Percentiles rank a stretch among this genome's conserved stretches.
Evolutionary conservation across 1,284 basidiomycete genomes (phyloP).

Genomic region (Testicularia cyperi): DNA sequence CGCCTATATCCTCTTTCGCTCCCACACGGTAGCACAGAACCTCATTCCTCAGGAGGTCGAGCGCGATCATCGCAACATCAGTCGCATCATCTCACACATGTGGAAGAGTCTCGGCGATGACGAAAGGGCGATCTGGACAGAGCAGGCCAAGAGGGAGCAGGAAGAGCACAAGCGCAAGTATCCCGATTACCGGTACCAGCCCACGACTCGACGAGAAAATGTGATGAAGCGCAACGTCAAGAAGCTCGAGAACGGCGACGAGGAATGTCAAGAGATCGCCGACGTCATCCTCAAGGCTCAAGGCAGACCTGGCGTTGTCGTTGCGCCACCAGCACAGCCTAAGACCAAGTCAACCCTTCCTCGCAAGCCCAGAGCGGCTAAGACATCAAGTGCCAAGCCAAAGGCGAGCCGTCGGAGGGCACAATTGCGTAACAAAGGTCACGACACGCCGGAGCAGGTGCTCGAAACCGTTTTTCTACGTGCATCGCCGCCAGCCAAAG

Average conservation of each 20-base stretch:
- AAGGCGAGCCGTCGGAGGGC: not conserved
- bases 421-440: not conserved
- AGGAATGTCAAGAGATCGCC: constrained; percentile 50
- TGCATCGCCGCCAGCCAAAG: too few species aligned
- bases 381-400: not conserved
- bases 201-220: constrained; percentile 25
- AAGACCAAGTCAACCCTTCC: not conserved
- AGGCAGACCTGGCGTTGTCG: constrained; percentile 7
- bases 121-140: constrained; percentile 44
- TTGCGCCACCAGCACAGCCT: too few species aligned
- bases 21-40: constrained; percentile 77
- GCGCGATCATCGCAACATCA: constrained; percentile 74
- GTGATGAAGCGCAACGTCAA: constrained; percentile 37
- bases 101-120: constrained; percentile 49
- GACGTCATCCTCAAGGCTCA: constrained; percentile 49
- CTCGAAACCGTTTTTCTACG: constrained; percentile 27
- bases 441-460: not conserved
- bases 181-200: constrained; percentile 55
- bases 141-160: constrained; percentile 46
- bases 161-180: constrained; percentile 42
- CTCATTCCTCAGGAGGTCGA: constrained; percentile 78
- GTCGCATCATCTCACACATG: constrained; percentile 63
- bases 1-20: constrained; percentile 91
- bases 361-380: constrained; percentile 5
- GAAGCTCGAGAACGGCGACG: constrained; percentile 43